Percentiles rank a stretch among this genome's conserved stretches.
phyloP scores from a whole-genome alignment of 345 rosid genomes.

The Hypericum perforatum region DNA sequence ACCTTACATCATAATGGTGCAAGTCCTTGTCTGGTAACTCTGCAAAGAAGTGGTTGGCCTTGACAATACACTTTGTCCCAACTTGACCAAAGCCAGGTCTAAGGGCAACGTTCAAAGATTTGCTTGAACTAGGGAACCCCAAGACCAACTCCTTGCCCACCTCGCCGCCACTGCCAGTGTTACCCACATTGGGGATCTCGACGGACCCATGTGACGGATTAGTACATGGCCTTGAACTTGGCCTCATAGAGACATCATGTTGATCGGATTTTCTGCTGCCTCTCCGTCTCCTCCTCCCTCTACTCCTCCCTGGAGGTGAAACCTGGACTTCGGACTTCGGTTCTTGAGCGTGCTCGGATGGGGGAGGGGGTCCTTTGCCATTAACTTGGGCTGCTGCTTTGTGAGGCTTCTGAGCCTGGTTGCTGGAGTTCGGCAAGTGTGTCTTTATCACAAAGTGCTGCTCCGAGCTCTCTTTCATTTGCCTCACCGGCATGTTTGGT shows the following conservation, averaged over 20 bases:
- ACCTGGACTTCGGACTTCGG: constrained; percentile 37
- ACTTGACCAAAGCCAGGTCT: constrained; percentile 85
- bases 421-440: constrained; percentile 49
- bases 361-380: constrained; percentile 50
- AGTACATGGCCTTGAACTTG: constrained; percentile 89
- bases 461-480: constrained; percentile 74
- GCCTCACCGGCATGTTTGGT: constrained; percentile 67
- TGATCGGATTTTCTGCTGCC: constrained; percentile 96
- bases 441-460: constrained; percentile 60
- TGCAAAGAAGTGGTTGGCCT: constrained; percentile 96
- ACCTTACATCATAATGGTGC: constrained; percentile 89
- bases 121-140: constrained; percentile 51
- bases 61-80: constrained; percentile 90
- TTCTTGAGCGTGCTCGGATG: constrained; percentile 25
- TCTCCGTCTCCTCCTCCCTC: constrained; percentile 79
- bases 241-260: constrained; percentile 72
- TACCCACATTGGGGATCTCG: constrained; percentile 10
- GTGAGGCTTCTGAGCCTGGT: constrained; percentile 40
- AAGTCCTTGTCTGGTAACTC: constrained; percentile 87
- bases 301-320: constrained; percentile 59
- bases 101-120: constrained; percentile 58
- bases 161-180: constrained; percentile 13
- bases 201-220: constrained; percentile 21
- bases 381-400: constrained; percentile 45
- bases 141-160: constrained; percentile 33